Percentiles rank a stretch among this genome's conserved stretches.
Conservation (phyloP, 1,284 basidiomycete species). For the Exobasidium rhododendri region DNA sequence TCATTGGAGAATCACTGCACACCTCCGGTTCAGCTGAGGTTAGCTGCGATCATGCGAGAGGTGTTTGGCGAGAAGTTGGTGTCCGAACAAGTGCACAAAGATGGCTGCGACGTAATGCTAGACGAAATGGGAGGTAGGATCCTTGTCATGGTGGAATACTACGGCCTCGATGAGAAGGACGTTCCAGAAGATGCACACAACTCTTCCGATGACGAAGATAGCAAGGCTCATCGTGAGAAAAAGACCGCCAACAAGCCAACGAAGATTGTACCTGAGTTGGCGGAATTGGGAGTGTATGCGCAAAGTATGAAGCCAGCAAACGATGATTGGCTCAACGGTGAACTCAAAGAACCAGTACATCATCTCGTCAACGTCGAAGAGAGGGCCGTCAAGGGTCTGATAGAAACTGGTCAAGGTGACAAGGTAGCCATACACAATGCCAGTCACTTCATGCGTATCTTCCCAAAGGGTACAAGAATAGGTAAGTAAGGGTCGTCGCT, state of each 20-base stretch:
- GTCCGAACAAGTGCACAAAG: slow-evolving; percentile 40
- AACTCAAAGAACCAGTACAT: slow-evolving; percentile 45
- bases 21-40: slow-evolving; percentile 60
- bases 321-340: slow-evolving; percentile 39
- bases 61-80: slow-evolving; percentile 63
- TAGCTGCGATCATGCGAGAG: slow-evolving; percentile 63
- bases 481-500: slow-evolving; percentile 37
- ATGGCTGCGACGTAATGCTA: slow-evolving; percentile 58
- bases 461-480: slow-evolving; percentile 64
- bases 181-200: slow-evolving; percentile 8
- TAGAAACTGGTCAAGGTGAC: slow-evolving; percentile 53
- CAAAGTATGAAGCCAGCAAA: slow-evolving; percentile 42
- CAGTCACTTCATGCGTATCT: slow-evolving; percentile 62
- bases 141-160: slow-evolving; percentile 62
- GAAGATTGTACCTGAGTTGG: slow-evolving; percentile 45
- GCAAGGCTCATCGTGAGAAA: slow-evolving; percentile 12
- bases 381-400: slow-evolving; percentile 57
- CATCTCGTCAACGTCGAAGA: slow-evolving; percentile 65
- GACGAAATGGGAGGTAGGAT: slow-evolving; percentile 62
- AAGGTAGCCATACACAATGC: slow-evolving; percentile 56
- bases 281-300: slow-evolving; percentile 45
- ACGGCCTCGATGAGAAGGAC: slow-evolving; percentile 16
- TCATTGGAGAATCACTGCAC: slow-evolving; percentile 67
- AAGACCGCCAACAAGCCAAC: slow-evolving; percentile 21
- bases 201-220: slow-evolving; percentile 27